A percentile compares a stretch with the other conserved stretches of the same genome.
phyloP scores from a whole-genome alignment of 2,329 filamentous ascomycete species.

The Ophiostoma piceae region DNA sequence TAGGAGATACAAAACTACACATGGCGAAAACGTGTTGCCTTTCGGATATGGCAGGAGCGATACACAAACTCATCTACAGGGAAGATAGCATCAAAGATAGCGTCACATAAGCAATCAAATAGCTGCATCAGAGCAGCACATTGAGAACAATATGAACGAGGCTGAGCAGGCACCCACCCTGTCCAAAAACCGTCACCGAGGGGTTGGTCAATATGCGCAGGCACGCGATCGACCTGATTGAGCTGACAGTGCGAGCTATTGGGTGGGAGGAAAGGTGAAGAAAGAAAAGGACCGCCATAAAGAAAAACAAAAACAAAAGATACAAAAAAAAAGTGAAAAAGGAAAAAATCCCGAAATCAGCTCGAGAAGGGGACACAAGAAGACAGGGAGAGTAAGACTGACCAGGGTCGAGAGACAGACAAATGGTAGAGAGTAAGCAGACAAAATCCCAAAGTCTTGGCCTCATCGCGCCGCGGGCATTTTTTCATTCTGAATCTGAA shows the following conservation, averaged over 20 bases:
- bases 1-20: neutral
- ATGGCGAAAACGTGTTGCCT: neutral
- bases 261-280: neutral
- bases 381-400: slow-evolving; percentile 2
- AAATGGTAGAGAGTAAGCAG: neutral
- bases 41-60: neutral
- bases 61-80: neutral
- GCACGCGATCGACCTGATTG: neutral
- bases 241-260: neutral
- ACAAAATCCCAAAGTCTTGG: neutral
- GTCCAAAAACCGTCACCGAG: neutral
- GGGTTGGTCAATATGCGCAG: neutral
- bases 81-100: neutral
- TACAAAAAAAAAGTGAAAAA: neutral
- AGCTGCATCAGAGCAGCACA: neutral
- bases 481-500: neutral
- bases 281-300: neutral
- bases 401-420: neutral
- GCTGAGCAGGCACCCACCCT: neutral
- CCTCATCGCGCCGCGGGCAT: neutral
- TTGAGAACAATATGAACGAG: neutral
- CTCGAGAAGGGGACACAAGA: neutral
- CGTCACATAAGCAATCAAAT: neutral
- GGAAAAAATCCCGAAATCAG: neutral
- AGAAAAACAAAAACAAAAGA: neutral